phyloP scores from a whole-genome alignment of 2,329 filamentous ascomycete genomes.

The Raffaelea ambrosiae region DNA sequence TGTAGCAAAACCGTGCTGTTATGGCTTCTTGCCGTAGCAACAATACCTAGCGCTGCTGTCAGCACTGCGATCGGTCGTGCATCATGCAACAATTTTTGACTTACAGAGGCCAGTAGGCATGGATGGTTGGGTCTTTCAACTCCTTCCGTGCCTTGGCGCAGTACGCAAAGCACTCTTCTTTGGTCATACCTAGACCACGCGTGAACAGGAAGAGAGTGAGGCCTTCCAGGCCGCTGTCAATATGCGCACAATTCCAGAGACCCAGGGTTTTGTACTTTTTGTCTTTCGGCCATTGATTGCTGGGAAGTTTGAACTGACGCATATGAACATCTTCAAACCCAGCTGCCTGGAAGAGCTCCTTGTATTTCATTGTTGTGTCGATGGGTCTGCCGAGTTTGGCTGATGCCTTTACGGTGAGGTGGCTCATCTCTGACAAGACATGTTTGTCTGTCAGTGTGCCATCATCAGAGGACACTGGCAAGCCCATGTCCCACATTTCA shows the following conservation, averaged over 20 bases:
- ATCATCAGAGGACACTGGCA: conserved; percentile 8
- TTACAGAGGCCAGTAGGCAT: conserved; percentile 15
- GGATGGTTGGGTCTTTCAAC: conserved; percentile 12
- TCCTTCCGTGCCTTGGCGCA: conserved; percentile 11
- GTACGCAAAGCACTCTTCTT: conserved; percentile 14
- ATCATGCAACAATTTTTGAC: background rate
- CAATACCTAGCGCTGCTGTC: background rate
- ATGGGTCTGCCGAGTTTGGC: conserved; percentile 5
- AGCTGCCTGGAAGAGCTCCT: conserved; percentile 12
- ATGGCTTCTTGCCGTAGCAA: background rate
- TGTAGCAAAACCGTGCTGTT: background rate
- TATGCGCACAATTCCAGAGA: conserved; percentile 14
- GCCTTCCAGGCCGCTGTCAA: conserved; percentile 18
- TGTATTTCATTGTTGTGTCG: conserved; percentile 6
- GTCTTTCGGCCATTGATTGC: conserved; percentile 19
- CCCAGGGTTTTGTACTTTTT: conserved; percentile 18
- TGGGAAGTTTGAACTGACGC: conserved; percentile 15
- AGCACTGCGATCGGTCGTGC: background rate
- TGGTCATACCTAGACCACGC: conserved; percentile 15
- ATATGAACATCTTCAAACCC: conserved; percentile 17
- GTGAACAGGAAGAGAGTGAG: conserved; percentile 19
- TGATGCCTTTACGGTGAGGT: conserved; percentile 5
- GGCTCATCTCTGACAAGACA: background rate
- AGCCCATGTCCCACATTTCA: conserved; percentile 9
- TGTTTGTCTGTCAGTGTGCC: conserved; percentile 7